Base-by-base conservation (phyloP, 352 stramenopile species). In the Phytophthora kernoviae region DNA sequence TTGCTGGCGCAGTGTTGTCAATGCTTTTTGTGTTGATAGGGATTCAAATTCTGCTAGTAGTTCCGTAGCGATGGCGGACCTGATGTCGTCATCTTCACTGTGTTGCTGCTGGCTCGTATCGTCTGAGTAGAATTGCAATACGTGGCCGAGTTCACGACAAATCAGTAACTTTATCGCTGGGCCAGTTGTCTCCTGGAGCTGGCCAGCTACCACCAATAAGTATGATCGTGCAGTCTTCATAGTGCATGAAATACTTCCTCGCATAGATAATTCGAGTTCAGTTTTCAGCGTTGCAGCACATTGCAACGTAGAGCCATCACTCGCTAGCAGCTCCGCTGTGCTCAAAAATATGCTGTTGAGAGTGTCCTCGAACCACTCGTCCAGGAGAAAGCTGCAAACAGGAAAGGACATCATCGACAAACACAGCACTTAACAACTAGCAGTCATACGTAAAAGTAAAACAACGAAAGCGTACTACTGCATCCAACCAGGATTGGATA, bases 401-500 rank as follows among this genome's bases (percentile, higher is more conserved):
- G 6, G 6, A 3, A 30, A 30, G 6, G 24, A 6, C 26, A 40
- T 1, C 18, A 5, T 14, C 39, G 27, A 27, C 18, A 30, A 14
- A 39, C 7, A 55, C 22, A 12, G 5, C 6, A 11, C 6, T 17
- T 32, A 47, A 18, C 18, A 37, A 34, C 7, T 10, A 39, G 36
- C n/a, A 39, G 22, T 12, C 32, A 5, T 39, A 30, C 18, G 15
- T 10, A 41, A 30, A 27, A 30, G 5, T 4, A 17, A 45, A 18
- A n/a, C 6, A 40, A 8, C 15, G 32, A 8, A 18, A 14, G 26
- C 65, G 33, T 59, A 73, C 65, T 62, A 58, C 22, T 69, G 56
- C 27, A 85, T 42, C 76, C 76, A 85, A 0, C 73, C 76, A 27
- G 64, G 56, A 26, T 48, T 65, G 0, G 73, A 79, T 3, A 74